Evolutionary conservation across 192 early-diverging fungal species (phyloP), one percentile per base, ranked within the genome.

Genomic region (Coemansia sp.): DNA sequence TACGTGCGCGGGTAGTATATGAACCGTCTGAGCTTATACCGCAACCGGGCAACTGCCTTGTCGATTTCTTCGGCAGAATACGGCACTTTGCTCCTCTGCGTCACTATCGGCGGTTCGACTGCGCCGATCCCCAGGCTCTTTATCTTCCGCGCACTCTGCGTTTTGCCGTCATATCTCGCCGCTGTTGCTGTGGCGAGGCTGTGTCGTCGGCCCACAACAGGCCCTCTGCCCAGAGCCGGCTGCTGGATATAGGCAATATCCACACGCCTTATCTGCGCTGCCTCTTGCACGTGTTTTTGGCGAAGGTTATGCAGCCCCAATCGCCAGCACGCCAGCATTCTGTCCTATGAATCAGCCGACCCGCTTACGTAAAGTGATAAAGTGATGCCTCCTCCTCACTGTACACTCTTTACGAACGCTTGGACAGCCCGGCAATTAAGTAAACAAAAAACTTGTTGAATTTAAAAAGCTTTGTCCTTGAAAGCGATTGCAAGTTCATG

Each of bases 1-100:
- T 21, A 25, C 33, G 72, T 68, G 11, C 65, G 72, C 24, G 33
- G 35, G 21, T 56, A 56, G 35, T 67, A 54, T 19, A 52, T 16
- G 22, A 61, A 67, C 19, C 72, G 57, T 21, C 54, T 53, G 23
- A 74, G 58, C 58, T 65, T 68, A n/a, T 65, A 61, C 46, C 42
- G 50, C 18, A 74, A 52, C 33, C 72, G 48, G 32, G 11, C 9
- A 6, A 61, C 44, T 19, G 72, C 72, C 25, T 25, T 27, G 4
- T 56, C 57, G 16, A 65, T 35, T 43, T 68, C 62, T 28, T 48
- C 50, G 16, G 24, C 55, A 9, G 67, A 29, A 32, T 59, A 60
- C 30, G 54, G 47, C n/a, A 24, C 50, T 3, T 42, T 25, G 1
- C 23, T 38, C 22, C 33, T 50, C 11, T 50, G 54, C 5, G 57